These are phyloP conservation scores for Blastobotrys buckinghamii DNA, from an alignment of 1,139 yeast species.

Conservation along the genomic window DNA sequence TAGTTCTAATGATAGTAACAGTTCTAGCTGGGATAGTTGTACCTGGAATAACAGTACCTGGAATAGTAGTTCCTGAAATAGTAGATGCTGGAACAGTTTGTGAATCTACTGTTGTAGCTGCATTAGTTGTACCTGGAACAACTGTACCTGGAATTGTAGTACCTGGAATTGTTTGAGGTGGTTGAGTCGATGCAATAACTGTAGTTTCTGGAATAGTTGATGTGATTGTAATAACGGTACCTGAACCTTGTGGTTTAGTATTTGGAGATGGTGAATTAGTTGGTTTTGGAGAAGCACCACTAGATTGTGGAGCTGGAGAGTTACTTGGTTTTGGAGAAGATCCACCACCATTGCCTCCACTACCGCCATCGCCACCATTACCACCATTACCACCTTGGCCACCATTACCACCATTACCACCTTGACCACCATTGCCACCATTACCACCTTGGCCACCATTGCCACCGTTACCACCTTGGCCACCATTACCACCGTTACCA, in stretches of 20 bases:
- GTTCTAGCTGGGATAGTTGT: slow-evolving; percentile 17
- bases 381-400: slow-evolving; percentile 2
- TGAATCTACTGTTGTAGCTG: slow-evolving; percentile 4
- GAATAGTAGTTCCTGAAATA: slow-evolving; percentile 13
- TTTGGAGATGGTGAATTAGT: not conserved
- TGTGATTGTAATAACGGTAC: not conserved
- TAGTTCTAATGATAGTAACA: slow-evolving; percentile 5
- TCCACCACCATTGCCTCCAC: slow-evolving; percentile 3
- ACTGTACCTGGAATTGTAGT: slow-evolving; percentile 18
- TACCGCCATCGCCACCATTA: slow-evolving; percentile 5
- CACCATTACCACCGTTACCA: not conserved
- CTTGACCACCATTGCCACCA: not conserved
- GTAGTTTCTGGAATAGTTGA: slow-evolving; percentile 16
- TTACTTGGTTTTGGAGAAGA: not conserved
- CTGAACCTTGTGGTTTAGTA: slow-evolving; percentile 1
- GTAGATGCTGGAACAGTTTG: slow-evolving; percentile 14
- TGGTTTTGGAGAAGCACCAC: not conserved
- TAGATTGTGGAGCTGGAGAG: not conserved
- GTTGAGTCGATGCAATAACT: slow-evolving; percentile 16
- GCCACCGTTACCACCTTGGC: not conserved
- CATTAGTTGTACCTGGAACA: slow-evolving; percentile 14
- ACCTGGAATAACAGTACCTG: slow-evolving; percentile 16
- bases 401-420: slow-evolving; percentile 1
- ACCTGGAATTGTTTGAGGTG: slow-evolving; percentile 5
- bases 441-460: not conserved